These are phyloP conservation scores for Aspergillus neotritici DNA, from an alignment of 2,329 filamentous ascomycete species.

Conservation along the genomic window DNA sequence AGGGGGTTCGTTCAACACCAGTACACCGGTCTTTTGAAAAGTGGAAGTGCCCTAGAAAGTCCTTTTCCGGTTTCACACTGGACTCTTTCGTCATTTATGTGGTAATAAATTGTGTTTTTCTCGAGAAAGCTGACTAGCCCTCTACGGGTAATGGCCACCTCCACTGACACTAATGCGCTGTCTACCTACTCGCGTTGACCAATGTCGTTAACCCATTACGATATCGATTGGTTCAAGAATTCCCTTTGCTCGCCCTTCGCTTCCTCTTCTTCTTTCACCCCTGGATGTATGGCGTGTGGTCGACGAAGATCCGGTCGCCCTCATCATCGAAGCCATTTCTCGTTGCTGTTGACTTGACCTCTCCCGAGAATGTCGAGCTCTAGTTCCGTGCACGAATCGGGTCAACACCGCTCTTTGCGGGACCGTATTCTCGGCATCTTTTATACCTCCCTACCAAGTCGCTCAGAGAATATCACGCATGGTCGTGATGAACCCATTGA, in stretches of 20 bases:
- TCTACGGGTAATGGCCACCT: slow-evolving; percentile 19
- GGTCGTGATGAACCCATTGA: too few relatives aligned
- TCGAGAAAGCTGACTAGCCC: slow-evolving; percentile 10
- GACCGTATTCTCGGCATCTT: slow-evolving; percentile 29
- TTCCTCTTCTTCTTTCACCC: slow-evolving; percentile 1
- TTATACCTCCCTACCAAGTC: slow-evolving; percentile 14
- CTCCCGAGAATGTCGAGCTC: slow-evolving; percentile 24
- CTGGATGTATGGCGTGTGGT: too few relatives aligned
- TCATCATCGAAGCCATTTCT: too few relatives aligned
- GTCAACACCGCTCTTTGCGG: slow-evolving; percentile 25
- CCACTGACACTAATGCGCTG: slow-evolving; percentile 16
- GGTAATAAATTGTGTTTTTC: not conserved
- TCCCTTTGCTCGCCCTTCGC: not conserved
- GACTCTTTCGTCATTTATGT: not conserved
- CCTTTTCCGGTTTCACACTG: too few relatives aligned
- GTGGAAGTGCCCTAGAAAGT: too few relatives aligned
- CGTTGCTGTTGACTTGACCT: not conserved
- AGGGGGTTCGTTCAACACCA: too few relatives aligned
- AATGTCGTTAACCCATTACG: not conserved
- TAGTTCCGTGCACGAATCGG: slow-evolving; percentile 18
- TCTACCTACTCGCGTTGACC: too few relatives aligned
- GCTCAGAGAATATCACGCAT: too few relatives aligned
- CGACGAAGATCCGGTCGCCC: too few relatives aligned
- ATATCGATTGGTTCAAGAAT: slow-evolving; percentile 2
- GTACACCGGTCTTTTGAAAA: too few relatives aligned